These are phyloP conservation scores for Pseudisothecium myosuroides DNA, from an alignment of 225 moss, liverwort and hornwort genomes.

Conservation along the genomic window DNA sequence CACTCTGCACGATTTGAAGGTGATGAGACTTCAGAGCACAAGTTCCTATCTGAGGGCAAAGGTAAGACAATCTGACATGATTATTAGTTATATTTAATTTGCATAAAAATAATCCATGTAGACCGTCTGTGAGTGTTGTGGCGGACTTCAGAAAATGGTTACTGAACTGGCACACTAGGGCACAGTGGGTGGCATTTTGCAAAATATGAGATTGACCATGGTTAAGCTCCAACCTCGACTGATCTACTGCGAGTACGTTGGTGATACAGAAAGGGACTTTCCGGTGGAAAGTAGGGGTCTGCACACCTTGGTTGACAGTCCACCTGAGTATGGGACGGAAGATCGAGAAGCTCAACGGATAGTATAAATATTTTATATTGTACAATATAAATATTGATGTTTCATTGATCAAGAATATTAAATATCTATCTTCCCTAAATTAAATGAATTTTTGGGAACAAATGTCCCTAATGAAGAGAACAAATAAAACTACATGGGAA, in stretches of 20 bases:
- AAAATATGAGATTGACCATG: neutral
- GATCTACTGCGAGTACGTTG: neutral
- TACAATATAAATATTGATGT: no score
- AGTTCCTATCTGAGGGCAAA: neutral
- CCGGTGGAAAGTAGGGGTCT: neutral
- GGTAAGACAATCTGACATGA: neutral
- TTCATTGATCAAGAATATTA: no score
- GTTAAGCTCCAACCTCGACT: neutral
- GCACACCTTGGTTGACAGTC: neutral
- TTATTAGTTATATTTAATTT: neutral
- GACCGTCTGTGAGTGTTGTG: neutral
- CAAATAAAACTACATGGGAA: no score
- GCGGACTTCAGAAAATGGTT: neutral
- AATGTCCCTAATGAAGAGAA: no score
- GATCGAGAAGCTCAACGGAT: constrained; percentile 11
- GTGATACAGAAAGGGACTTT: neutral
- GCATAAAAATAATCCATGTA: neutral
- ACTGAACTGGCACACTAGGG: neutral
- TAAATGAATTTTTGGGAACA: no score
- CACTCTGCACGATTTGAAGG: constrained; percentile 2
- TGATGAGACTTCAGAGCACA: constrained; percentile 3
- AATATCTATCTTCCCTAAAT: no score
- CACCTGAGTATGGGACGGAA: constrained; percentile 4
- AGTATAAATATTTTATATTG: no score
- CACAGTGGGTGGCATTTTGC: neutral